Conservation (phyloP, 805 yeast species). For the Hanseniaspora lindneri region DNA sequence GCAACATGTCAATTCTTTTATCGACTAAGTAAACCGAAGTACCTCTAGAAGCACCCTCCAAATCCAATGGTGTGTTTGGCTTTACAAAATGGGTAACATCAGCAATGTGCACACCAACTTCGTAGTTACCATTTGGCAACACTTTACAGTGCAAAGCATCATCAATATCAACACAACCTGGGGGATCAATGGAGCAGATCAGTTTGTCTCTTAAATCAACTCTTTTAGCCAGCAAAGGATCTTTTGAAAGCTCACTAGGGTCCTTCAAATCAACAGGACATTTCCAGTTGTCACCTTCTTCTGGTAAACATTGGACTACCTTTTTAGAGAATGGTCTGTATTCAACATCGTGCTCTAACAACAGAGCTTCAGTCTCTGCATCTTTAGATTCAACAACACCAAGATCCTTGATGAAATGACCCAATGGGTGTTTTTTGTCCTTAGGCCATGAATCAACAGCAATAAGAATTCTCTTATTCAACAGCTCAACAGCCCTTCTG, state of each 20-base stretch:
- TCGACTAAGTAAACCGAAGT: slow-evolving; percentile 95
- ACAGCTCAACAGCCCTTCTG: slow-evolving; percentile 66
- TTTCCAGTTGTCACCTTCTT: slow-evolving; percentile 86
- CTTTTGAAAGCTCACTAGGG: slow-evolving; percentile 42
- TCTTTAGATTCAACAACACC: slow-evolving; percentile 86
- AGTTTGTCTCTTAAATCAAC: slow-evolving; percentile 77
- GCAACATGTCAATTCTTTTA: slow-evolving; percentile 97
- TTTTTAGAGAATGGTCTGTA: slow-evolving; percentile 89
- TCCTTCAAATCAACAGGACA: slow-evolving; percentile 57
- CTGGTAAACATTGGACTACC: slow-evolving; percentile 83
- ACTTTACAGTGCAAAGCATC: slow-evolving; percentile 85
- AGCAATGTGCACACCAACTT: slow-evolving; percentile 98
- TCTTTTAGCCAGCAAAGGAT: slow-evolving; percentile 44
- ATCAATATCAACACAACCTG: slow-evolving; percentile 95
- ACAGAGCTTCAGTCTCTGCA: slow-evolving; percentile 91
- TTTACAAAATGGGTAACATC: slow-evolving; percentile 96
- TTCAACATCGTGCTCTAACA: slow-evolving; percentile 91
- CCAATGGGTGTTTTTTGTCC: slow-evolving; percentile 75
- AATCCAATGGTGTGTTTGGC: slow-evolving; percentile 81
- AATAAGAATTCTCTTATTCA: slow-evolving; percentile 84
- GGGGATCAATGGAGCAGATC: slow-evolving; percentile 95
- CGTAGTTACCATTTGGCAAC: slow-evolving; percentile 86
- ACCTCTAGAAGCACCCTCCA: slow-evolving; percentile 94
- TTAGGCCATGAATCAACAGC: slow-evolving; percentile 90
- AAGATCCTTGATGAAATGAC: slow-evolving; percentile 80